Evolutionary conservation across 2,329 filamentous ascomycete genomes (phyloP).

Genomic region (Aspergillus puulaauensis): DNA sequence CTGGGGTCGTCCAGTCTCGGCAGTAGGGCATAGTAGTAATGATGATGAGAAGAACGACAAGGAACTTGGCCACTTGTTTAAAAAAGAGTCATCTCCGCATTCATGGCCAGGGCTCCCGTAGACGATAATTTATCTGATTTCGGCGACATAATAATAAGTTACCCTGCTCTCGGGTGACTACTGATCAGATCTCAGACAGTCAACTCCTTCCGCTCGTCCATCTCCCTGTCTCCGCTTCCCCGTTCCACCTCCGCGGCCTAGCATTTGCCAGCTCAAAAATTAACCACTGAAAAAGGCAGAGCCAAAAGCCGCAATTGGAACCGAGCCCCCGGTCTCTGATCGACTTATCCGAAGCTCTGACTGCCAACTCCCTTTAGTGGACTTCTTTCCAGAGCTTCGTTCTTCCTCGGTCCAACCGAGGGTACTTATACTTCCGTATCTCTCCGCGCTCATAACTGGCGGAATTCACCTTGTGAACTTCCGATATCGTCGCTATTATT

Average conservation of each 20-base stretch:
- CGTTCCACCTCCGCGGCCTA: constrained; percentile 30
- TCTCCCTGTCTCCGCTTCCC: constrained; percentile 34
- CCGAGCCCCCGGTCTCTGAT: constrained; percentile 21
- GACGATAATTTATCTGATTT: background rate
- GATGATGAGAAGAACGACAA: background rate
- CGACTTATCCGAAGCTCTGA: constrained; percentile 21
- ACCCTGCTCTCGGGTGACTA: background rate
- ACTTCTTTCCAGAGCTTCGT: background rate
- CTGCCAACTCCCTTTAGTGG: constrained; percentile 1
- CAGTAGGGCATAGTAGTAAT: background rate
- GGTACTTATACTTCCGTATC: constrained; percentile 35
- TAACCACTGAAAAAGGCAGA: background rate
- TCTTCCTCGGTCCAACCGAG: constrained; percentile 20
- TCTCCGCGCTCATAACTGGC: constrained; percentile 26
- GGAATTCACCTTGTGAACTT: constrained; percentile 19
- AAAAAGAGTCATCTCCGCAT: background rate
- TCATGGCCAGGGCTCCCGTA: background rate
- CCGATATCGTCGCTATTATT: constrained; percentile 22
- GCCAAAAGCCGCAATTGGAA: constrained; percentile 24
- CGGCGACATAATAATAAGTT: background rate
- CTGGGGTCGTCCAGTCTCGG: background rate
- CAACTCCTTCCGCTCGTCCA: constrained; percentile 37
- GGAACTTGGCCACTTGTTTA: background rate
- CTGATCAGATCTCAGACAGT: background rate
- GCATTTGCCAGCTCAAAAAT: background rate